Base-by-base conservation (phyloP, 495 filamentous ascomycete genomes). In the Neurospora terricola region DNA sequence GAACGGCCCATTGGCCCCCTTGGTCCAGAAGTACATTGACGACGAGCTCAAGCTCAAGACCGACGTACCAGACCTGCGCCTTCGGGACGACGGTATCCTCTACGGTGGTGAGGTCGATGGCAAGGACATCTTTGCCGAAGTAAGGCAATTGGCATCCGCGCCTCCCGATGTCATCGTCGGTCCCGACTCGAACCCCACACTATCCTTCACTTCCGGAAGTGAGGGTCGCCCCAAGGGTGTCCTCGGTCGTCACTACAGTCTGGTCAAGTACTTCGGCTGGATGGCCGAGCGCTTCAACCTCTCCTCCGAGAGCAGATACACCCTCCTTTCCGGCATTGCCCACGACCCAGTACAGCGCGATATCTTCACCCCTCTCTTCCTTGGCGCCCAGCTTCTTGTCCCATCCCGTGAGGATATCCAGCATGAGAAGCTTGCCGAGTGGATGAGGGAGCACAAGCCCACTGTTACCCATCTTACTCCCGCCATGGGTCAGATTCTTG, bases 401-500 rank as follows among this genome's bases (percentile, higher is more conserved):
- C 95, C 95, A 1, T 88, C 91, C 5, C 88, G 88, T 27, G 95
- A 97, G 72, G 90, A 94, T 77, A 99, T 99, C 45, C 88, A 91
- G 69, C 92, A 97, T 77, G 94, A 97, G 81, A 90, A 87, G 73
- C 86, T 99, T 23, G 94, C 93, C 3, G 92, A 96, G 76, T 98
- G 96, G 96, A 94, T 98, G 90, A 86, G 85, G 68, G 87, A 92
- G 71, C 88, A 94, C 77, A 83, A 87, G 70, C 89, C 92, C 16
- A 97, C 93, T 18, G 90, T 96, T 40, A 95, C 94, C 5, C 96
- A 98, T 79, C 84, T 99, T 18, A 99, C 96, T 0, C 96, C 96
- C 7, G 96, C 94, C 43, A 93, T 98, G 94, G 95, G 95, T 70
- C 94, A 98, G 78, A 96, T 99, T 70, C 85, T 99, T 1, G 91